Evolutionary conservation across 2,329 filamentous ascomycete species (phyloP).

Genomic region (Apiospora malaysiana): DNA sequence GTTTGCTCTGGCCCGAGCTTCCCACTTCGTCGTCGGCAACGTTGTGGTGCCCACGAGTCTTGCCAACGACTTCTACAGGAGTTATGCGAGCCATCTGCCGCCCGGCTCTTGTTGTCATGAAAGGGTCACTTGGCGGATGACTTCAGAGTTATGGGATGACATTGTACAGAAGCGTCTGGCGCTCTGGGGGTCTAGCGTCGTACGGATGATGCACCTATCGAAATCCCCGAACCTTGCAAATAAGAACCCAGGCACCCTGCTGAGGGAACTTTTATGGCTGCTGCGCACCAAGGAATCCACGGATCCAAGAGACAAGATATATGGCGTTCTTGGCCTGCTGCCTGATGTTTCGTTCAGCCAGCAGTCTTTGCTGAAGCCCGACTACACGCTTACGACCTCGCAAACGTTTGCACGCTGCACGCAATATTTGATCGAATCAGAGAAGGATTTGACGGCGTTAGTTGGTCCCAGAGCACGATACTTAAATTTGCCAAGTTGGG

Average conservation of each 20-base stretch:
- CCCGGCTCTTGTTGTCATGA: conserved; percentile 20
- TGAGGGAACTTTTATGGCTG: conserved; percentile 5
- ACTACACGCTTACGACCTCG: neutral
- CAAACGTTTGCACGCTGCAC: conserved; percentile 17
- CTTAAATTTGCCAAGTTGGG: conserved; percentile 21
- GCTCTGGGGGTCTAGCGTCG: neutral
- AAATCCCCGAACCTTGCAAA: neutral
- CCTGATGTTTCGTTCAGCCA: conserved; percentile 6
- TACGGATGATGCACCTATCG: neutral
- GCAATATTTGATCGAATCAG: conserved; percentile 14
- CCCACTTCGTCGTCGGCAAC: conserved; percentile 21
- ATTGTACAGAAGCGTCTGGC: conserved; percentile 1
- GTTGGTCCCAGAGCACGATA: neutral
- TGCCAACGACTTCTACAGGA: neutral
- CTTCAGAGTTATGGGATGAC: neutral
- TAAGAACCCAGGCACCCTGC: neutral
- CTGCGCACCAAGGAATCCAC: conserved; percentile 22
- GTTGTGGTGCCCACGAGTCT: conserved; percentile 7
- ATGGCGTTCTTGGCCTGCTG: conserved; percentile 24
- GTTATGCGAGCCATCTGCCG: conserved; percentile 2
- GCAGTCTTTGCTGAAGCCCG: conserved; percentile 12
- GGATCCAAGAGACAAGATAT: conserved; percentile 23
- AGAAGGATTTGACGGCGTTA: conserved; percentile 16
- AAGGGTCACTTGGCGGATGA: conserved; percentile 14
- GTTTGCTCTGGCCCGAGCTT: conserved; percentile 18